These are phyloP conservation scores for Vickermania ingenoplastis DNA, from an alignment of 208 protist species.

Conservation along the genomic window DNA sequence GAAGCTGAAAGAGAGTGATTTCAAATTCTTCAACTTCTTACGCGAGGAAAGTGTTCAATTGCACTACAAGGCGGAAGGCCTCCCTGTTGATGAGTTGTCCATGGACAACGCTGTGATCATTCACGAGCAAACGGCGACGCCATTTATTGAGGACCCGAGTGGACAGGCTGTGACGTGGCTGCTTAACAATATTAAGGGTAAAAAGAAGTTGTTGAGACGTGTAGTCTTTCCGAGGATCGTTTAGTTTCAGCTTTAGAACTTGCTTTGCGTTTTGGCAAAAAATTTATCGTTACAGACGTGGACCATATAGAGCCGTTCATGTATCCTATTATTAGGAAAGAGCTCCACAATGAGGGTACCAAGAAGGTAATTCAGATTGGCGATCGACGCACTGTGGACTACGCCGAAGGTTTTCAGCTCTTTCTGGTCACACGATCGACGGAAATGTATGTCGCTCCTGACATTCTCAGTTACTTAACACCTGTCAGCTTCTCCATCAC, in stretches of 20 bases:
- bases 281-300: conserved; percentile 95
- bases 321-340: conserved; percentile 91
- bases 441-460: conserved; percentile 84
- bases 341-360: conserved; percentile 87
- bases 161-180: conserved; percentile 91
- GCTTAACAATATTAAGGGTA: conserved; percentile 69
- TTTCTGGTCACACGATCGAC: conserved; percentile 92
- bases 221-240: conserved; percentile 87
- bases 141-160: conserved; percentile 96
- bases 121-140: conserved; percentile 77
- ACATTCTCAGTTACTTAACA: conserved; percentile 87
- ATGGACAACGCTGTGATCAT: conserved; percentile 98
- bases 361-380: conserved; percentile 93
- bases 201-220: conserved; percentile 78
- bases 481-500: conserved; percentile 97
- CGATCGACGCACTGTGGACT: conserved; percentile 95
- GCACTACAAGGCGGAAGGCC: conserved; percentile 92
- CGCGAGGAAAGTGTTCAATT: conserved; percentile 92
- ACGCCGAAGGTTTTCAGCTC: conserved; percentile 94
- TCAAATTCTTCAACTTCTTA: conserved; percentile 91
- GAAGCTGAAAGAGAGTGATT: conserved; percentile 67
- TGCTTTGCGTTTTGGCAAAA: conserved; percentile 97
- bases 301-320: conserved; percentile 95
- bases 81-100: conserved; percentile 93
- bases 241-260: conserved; percentile 95